Base-by-base conservation (phyloP, 75 land plant genomes). In the Adiantum capillusveneris region DNA sequence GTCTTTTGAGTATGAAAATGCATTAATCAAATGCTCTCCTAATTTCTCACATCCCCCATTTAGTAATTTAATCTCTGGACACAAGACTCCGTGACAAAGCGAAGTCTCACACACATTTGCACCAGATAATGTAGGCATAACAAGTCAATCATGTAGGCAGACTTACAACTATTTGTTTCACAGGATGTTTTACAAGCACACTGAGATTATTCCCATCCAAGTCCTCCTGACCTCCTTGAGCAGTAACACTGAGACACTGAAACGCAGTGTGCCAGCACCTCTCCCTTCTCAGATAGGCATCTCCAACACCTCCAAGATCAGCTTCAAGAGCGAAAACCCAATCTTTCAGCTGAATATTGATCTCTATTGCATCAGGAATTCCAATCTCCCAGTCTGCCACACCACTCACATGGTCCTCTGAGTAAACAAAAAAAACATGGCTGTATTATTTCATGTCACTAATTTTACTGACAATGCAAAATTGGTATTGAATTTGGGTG, bases 251-350 rank as follows among this genome's bases (percentile, higher is more conserved):
- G 63, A 89, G 42, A 65, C 78, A 84, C 56, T 64, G 74, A 52
- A 95, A 95, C 44, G 92, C 71, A 51, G 88, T 76, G 56, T 95
- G 99, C 99, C 99, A 95, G 62, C 84, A 83, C 60, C 69, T 83
- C 31, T 90, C 86, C 76, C 91, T 92, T 66, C 95, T 11, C 49
- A 68, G 64, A 14, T 37, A 49, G 61, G 65, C 62, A 16, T 57
- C 57, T 61, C 77, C 76, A 53, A 75, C 60, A 52, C 71, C 71
- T 43, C 77, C 79, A 17, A 76, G 66, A 11, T 64, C 81, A 51
- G 90, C 99, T 86, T 95, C 86, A 21, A 95, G 74, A 50, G 96
- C 99, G 75, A 95, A 95, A 56, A 86, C 72, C 96, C 99, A 95
- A 60, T 95, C 80, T 31, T 62, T 70, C 25, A 95, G 49, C 53